phyloP scores from a whole-genome alignment of 257 asterid species.

The Penstemon eatonii region DNA sequence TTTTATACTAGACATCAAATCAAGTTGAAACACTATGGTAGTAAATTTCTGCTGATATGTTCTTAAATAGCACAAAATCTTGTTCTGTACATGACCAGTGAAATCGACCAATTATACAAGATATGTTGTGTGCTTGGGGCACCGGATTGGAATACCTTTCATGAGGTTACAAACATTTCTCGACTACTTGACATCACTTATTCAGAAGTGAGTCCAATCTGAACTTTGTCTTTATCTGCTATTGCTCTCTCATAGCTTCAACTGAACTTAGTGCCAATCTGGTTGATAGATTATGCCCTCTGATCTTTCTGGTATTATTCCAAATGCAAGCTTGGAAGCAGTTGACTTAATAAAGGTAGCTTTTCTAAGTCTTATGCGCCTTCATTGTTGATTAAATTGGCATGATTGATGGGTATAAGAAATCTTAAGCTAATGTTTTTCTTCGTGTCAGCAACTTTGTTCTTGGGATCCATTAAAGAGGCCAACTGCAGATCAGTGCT shows the following conservation, averaged over 20 bases:
- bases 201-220: slow-evolving; percentile 55
- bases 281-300: slow-evolving; percentile 56
- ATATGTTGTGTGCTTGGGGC: slow-evolving; percentile 87
- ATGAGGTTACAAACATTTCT: slow-evolving; percentile 66
- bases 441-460: slow-evolving; percentile 72
- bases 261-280: slow-evolving; percentile 26
- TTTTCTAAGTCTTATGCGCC: not conserved
- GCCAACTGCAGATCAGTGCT: slow-evolving; percentile 93
- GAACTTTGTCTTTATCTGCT: slow-evolving; percentile 4
- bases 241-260: slow-evolving; percentile 7
- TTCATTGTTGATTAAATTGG: slow-evolving; percentile 15
- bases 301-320: slow-evolving; percentile 67
- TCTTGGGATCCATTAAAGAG: slow-evolving; percentile 95
- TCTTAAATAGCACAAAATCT: slow-evolving; percentile 16
- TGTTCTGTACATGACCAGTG: slow-evolving; percentile 51
- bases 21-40: too few relatives aligned
- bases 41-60: not conserved
- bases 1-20: too few relatives aligned
- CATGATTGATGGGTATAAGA: slow-evolving; percentile 11
- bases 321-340: slow-evolving; percentile 85
- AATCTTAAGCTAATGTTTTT: slow-evolving; percentile 10
- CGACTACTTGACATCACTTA: slow-evolving; percentile 54
- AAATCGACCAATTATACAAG: slow-evolving; percentile 91
- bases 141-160: slow-evolving; percentile 82
- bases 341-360: slow-evolving; percentile 84